Evolutionary conservation across 202 grass and related monocot genomes (phyloP), one percentile per base, ranked within the genome.

Genomic region (Elaeis oleifera): DNA sequence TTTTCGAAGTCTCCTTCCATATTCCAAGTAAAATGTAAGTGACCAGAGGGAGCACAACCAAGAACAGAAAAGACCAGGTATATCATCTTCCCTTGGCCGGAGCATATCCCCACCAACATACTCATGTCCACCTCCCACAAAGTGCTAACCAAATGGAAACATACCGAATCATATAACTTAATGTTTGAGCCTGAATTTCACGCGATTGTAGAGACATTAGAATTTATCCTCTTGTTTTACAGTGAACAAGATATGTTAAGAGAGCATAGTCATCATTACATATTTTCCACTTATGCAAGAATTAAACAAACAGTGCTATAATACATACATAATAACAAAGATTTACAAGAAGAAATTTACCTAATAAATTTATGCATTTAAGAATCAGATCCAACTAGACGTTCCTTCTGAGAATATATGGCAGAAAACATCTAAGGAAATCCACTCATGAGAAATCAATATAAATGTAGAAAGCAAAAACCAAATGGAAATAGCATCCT

Each of bases 41-140:
- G 51, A 94, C 74, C 62, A 99, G 79, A 48, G 94, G 94, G 79
- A 97, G 85, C 71, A 89, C 65, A 49, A 97, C 59, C 52, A 97
- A 76, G 62, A 92, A 75, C 73, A 84, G 15, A 76, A 97, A 68
- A 89, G 82, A 72, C 22, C 74, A 81, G 94, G 84, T 77, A 97
- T 61, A 79, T 97, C 84, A 75, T 88, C 77, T 89, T 92, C 81
- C 77, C 88, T 84, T 81, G 85, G 88, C 80, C 89, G 75, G 71
- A 99, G 94, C 94, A 99, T 99, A 78, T 89, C 94, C 94, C 75
- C 90, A 87, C 70, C 66, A 84, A 71, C 77, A 80, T 75, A 76
- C 53, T 78, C 75, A 78, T 78, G 73, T 76, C 88, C 83, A 81
- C 59, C 71, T 78, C 74, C 74, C 22, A 64, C 68, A 73, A n/a